Base-by-base conservation (phyloP, 1,284 basidiomycete species). In the Xerocomus alliaceus region DNA sequence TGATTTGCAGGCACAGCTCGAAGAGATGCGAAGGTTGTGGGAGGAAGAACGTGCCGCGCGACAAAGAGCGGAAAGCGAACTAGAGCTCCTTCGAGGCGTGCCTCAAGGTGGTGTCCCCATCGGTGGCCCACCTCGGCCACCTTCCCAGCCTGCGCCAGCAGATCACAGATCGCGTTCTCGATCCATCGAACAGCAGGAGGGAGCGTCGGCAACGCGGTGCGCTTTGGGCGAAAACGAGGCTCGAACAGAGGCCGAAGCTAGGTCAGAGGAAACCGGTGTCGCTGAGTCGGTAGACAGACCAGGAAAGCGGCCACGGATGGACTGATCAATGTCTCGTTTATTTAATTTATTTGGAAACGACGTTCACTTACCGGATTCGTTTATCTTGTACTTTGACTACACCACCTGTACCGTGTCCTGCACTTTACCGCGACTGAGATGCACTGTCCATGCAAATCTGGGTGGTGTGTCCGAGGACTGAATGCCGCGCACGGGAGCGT, bases 1-100 rank as follows among this genome's bases (percentile, higher is more conserved):
- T 24, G 91, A 93, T 69, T 77, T 93, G 58, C 91, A 93, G 75
- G 84, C 87, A 28, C 91, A 92, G 72, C 80, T 92, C 13, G 91
- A 92, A 69, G 90, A 92, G 75, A 81, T 90, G 75, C 84, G 89
- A 67, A 79, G 87, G 26, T 68, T 87, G 70, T 91, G 89, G 87
- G 89, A 91, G 56, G 88, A 90, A 65, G 91, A 92, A 72, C 81
- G 87, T 26, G 76, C 78, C 49, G 78, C 77, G 7, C 79, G 88
- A 28, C 80, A 85, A 75, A 78, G 87, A 32, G 78, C 82, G 0
- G 88, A 91, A 75, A 76, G 76, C 20, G 90, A 92, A 73, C 73
- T 91, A 20, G 83, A 85, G 54, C 73, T 79, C 44, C 71, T 89
- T 7, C 73, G 80, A 29, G 79, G 79, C 17, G 69, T 74, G 7